Evolutionary conservation across 1,284 basidiomycete species (phyloP), one percentile per base, ranked within the genome.

Genomic region (Phellopilus nigrolimitatus): DNA sequence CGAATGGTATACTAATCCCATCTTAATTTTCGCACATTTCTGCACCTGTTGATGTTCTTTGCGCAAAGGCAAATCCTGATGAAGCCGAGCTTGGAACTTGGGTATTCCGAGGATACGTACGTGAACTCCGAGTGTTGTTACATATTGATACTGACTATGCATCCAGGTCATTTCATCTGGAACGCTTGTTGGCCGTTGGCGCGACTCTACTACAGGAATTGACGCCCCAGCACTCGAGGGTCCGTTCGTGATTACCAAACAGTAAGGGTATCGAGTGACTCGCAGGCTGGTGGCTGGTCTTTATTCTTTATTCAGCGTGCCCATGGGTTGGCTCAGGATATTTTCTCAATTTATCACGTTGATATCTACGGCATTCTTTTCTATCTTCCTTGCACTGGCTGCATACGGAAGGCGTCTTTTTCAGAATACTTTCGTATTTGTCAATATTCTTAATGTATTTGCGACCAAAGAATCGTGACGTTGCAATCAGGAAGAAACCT

Each of bases 21-120:
- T 3, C 15, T 5, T n/a, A 39, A 39, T 47, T 21, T 49, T 51
- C 17, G 4, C 19, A 37, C 31, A 31, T 6, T 37, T 41, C 13
- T 33, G 15, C 49, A 21, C 36, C 42, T 36, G 15, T 36, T 30
- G 25, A 37, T 30, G 28, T 7, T 30, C 7, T 12, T 17, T 15
- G 51, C 24, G 48, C 60, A 56, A 56, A 75, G 74, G 64, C 58
- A 42, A 56, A 69, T 49, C 58, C 65, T 30, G 60, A 49, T 5
- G 58, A 67, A 36, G 57, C 47, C 21, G 49, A 63, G 47, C 52
- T 64, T 9, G 73, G 75, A 12, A 68, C 62, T 19, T 78, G 70
- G 73, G 57, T 79, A 46, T 78, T 78, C 45, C 71, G 68, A 49
- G 76, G 76, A 47, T 79, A 78, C 57, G 53, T 79, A 42, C 68